A percentile compares a stretch with the other conserved stretches of the same genome.
Conservation (phyloP, 768 basidiomycete genomes). For the Hericium coralloides region DNA sequence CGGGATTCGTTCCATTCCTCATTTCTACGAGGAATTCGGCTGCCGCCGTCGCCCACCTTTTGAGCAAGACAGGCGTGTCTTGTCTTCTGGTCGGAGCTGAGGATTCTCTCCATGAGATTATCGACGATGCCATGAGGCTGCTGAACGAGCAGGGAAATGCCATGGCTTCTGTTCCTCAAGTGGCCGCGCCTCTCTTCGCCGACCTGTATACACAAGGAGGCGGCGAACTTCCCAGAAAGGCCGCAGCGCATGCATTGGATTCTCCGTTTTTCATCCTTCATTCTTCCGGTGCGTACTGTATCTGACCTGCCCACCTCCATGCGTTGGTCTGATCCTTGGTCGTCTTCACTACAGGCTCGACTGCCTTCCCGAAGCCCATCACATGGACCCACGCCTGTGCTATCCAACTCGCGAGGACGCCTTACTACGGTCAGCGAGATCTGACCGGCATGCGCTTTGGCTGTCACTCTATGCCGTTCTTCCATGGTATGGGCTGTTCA, state of each 20-base stretch:
- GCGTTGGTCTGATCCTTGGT: not conserved
- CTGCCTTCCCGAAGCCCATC: not conserved
- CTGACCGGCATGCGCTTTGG: not conserved
- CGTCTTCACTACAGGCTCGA: not conserved
- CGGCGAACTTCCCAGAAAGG: not conserved
- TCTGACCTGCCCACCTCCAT: not conserved
- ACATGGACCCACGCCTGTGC: not conserved
- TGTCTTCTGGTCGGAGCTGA: not conserved
- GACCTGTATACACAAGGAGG: not conserved
- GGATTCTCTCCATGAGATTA: not conserved
- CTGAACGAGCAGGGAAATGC: not conserved
- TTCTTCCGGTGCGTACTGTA: not conserved
- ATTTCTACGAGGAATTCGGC: slow-evolving; percentile 1
- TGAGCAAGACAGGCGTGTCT: not conserved
- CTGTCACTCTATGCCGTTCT: not conserved
- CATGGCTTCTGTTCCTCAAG: not conserved
- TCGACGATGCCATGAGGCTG: not conserved
- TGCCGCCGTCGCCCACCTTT: slow-evolving; percentile 1
- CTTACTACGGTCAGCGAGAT: not conserved
- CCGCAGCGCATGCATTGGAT: not conserved
- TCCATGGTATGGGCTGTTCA: not conserved
- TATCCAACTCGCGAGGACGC: not conserved
- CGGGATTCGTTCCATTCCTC: not conserved
- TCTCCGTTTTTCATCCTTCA: not conserved
- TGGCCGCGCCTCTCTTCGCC: not conserved